A percentile compares a stretch with the other conserved stretches of the same genome.
Evolutionary conservation across 2,329 filamentous ascomycete genomes (phyloP).

Genomic region (Pyrenophora teres): DNA sequence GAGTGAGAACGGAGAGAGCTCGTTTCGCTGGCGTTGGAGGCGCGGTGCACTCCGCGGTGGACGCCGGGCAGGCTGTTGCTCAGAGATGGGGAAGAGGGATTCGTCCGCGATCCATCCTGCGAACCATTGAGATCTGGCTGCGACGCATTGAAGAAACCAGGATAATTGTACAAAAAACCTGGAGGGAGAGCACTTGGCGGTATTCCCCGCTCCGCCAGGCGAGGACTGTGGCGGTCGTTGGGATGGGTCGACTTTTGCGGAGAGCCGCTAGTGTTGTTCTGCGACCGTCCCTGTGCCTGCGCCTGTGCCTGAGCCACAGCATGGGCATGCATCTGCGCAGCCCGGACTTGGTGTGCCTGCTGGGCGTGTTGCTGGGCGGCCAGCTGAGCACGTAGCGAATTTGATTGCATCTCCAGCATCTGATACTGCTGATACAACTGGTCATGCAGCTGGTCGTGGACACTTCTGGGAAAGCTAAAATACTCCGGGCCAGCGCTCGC

Average conservation of each 20-base stretch:
- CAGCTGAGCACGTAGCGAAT: conserved; percentile 43
- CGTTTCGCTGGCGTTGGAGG: conserved; percentile 51
- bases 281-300: conserved; percentile 40
- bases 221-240: conserved; percentile 41
- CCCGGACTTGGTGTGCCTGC: conserved; percentile 47
- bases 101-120: conserved; percentile 53
- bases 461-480: conserved; percentile 48
- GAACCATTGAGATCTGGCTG: conserved; percentile 43
- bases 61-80: conserved; percentile 51
- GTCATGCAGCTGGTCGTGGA: conserved; percentile 53
- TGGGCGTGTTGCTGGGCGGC: conserved; percentile 45
- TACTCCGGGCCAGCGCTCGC: conserved; percentile 49
- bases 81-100: conserved; percentile 56
- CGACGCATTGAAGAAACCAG: conserved; percentile 48
- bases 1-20: conserved; percentile 55
- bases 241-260: conserved; percentile 47
- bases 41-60: conserved; percentile 50
- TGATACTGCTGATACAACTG: conserved; percentile 57
- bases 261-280: conserved; percentile 46
- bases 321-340: conserved; percentile 44
- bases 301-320: conserved; percentile 45
- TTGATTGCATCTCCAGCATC: conserved; percentile 51
- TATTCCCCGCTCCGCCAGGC: conserved; percentile 35
- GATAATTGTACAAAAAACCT: conserved; percentile 54
- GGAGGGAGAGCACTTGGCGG: conserved; percentile 42